phyloP scores from a whole-genome alignment of 345 rosid genomes.

The Euclidium syriacum region DNA sequence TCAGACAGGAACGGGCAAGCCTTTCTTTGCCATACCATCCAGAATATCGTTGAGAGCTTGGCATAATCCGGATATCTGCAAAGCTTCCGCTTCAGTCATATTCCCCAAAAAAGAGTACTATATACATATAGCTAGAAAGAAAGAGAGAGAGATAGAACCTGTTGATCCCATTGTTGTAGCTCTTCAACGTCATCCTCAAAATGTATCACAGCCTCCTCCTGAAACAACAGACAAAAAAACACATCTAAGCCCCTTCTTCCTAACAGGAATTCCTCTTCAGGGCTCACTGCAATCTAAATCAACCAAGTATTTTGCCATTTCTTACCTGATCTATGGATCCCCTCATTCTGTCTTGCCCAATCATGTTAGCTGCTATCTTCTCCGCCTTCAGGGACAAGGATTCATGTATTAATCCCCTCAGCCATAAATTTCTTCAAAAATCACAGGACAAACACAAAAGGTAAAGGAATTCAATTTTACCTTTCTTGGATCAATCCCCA shows the following conservation, averaged over 20 bases:
- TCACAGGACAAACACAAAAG: neutral
- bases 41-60: slow-evolving; percentile 90
- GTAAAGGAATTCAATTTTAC: slow-evolving; percentile 23
- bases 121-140: neutral
- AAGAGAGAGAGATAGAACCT: slow-evolving; percentile 41
- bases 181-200: slow-evolving; percentile 95
- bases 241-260: neutral
- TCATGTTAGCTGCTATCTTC: slow-evolving; percentile 99
- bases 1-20: slow-evolving; percentile 81
- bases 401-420: neutral
- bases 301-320: neutral
- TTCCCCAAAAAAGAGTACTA: neutral
- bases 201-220: slow-evolving; percentile 97
- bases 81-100: neutral
- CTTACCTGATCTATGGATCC: slow-evolving; percentile 95
- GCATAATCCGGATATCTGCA: slow-evolving; percentile 86
- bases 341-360: slow-evolving; percentile 89
- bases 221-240: slow-evolving; percentile 4
- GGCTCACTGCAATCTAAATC: neutral
- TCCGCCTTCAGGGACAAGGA: slow-evolving; percentile 54
- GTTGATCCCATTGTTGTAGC: slow-evolving; percentile 98
- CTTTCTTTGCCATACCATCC: slow-evolving; percentile 90
- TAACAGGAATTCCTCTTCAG: neutral
- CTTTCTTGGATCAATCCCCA: slow-evolving; percentile 91
- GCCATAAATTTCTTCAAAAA: neutral